Evolutionary conservation across 192 early-diverging fungal genomes (phyloP), one percentile per base, ranked within the genome.

Genomic region (Piromyces finnis): DNA sequence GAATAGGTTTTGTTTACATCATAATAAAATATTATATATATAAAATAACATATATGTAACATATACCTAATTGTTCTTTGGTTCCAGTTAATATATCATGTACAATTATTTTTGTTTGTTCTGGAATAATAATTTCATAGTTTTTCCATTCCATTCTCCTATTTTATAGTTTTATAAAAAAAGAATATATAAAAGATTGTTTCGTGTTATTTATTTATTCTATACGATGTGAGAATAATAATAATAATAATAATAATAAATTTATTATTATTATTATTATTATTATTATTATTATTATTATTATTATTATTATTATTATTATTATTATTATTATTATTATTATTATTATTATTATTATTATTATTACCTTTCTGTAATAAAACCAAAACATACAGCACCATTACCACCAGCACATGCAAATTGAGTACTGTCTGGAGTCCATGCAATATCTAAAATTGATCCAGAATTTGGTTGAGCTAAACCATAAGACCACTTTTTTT

Each of bases 361-460:
- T 32, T 32, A 80, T 77, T 81, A 89, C 86, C 87, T 79, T 77
- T 90, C 84, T 29, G 89, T 81, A 16, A 90, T 29, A 78, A 90
- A 86, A 51, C 85, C 88, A 84, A 90, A 89, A 18, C 88, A 84
- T 11, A 90, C 85, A 0, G 86, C 84, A 14, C 89, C 89, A 15
- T 81, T 82, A 32, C 88, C 88, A 30, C 88, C 87, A 12, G 85
- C 87, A 81, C 86, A 90, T 7, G 88, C 89, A 28, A 90, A 78
- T 80, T 88, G 87, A 15, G 88, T 90, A 0, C 89, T 88, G 79
- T 90, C 89, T 3, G 89, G 88, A 0, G 88, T 90, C 89, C 89
- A 90, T 30, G 89, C 86, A 82, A 88, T 90, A 78, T 84, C 80
- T 29, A 84, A 90, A 16, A 90, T 87, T 18, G 87, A 88, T 29